A percentile compares a stretch with the other conserved stretches of the same genome.
Conservation (phyloP, 768 basidiomycete genomes). For the Lactifluus pinguis region DNA sequence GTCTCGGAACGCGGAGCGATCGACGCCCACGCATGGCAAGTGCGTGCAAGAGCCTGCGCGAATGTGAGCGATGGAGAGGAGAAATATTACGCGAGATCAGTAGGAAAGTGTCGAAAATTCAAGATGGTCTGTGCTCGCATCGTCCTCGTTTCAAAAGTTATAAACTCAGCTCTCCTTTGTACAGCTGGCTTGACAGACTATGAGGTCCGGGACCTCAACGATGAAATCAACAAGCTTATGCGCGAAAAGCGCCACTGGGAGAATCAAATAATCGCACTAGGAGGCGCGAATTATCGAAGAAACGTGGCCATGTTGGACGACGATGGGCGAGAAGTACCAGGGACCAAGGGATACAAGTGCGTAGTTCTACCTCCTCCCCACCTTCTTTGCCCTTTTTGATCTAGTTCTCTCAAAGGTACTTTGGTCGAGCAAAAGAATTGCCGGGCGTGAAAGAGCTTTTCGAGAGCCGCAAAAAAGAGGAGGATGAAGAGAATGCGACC, state of each 20-base stretch:
- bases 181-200: constrained; percentile 90
- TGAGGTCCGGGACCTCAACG: constrained; percentile 91
- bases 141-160: background rate
- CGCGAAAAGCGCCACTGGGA: constrained; percentile 97
- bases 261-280: constrained; percentile 92
- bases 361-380: background rate
- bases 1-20: constrained; percentile 76
- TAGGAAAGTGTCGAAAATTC: constrained; percentile 95
- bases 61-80: constrained; percentile 94
- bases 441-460: constrained; percentile 97
- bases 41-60: constrained; percentile 81
- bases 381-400: background rate
- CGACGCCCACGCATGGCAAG: constrained; percentile 89
- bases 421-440: constrained; percentile 92
- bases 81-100: constrained; percentile 93
- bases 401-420: constrained; percentile 53
- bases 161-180: background rate
- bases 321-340: constrained; percentile 92
- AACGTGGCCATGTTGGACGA: constrained; percentile 93
- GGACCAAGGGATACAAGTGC: constrained; percentile 96
- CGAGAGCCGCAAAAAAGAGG: constrained; percentile 73
- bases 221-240: constrained; percentile 94
- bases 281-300: constrained; percentile 91
- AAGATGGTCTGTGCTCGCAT: constrained; percentile 58
- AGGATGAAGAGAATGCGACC: constrained; percentile 79